Evolutionary conservation across 2,329 filamentous ascomycete species (phyloP).

Genomic region (Aureobasidium sp.): DNA sequence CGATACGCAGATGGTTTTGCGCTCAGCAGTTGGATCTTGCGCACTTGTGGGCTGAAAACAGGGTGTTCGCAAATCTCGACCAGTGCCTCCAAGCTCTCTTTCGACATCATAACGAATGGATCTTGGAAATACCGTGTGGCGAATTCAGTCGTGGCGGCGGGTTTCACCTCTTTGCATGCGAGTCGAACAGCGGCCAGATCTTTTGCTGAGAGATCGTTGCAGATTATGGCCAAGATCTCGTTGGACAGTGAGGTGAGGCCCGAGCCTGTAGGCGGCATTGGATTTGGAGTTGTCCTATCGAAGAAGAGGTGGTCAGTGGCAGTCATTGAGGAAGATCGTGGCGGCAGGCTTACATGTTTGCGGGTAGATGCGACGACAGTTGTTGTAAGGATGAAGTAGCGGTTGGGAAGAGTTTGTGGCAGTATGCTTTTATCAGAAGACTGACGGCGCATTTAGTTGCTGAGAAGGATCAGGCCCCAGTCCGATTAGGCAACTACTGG

Average conservation of each 20-base stretch:
- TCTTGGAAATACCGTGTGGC: not conserved
- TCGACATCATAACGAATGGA: not conserved
- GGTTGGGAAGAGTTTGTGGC: too few species aligned
- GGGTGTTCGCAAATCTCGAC: not conserved
- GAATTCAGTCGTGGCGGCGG: not conserved
- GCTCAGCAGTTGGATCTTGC: not conserved
- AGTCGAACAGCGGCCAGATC: not conserved
- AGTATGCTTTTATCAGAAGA: too few species aligned
- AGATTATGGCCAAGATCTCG: not conserved
- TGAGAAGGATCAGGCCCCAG: too few species aligned
- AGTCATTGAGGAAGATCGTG: too few species aligned
- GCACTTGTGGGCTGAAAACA: not conserved
- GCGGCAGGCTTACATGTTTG: too few species aligned
- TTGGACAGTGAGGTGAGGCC: not conserved
- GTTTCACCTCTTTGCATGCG: not conserved
- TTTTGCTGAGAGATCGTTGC: not conserved
- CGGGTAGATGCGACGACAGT: too few species aligned
- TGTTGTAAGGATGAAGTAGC: too few species aligned
- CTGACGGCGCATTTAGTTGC: too few species aligned
- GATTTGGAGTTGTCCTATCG: too few species aligned
- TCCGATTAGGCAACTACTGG: too few species aligned
- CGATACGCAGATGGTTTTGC: not conserved
- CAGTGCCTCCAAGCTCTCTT: not conserved
- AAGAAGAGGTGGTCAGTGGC: too few species aligned
- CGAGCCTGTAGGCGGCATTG: too few species aligned